phyloP scores from a whole-genome alignment of 345 rosid species.

The Cardiospermum halicacabum region DNA sequence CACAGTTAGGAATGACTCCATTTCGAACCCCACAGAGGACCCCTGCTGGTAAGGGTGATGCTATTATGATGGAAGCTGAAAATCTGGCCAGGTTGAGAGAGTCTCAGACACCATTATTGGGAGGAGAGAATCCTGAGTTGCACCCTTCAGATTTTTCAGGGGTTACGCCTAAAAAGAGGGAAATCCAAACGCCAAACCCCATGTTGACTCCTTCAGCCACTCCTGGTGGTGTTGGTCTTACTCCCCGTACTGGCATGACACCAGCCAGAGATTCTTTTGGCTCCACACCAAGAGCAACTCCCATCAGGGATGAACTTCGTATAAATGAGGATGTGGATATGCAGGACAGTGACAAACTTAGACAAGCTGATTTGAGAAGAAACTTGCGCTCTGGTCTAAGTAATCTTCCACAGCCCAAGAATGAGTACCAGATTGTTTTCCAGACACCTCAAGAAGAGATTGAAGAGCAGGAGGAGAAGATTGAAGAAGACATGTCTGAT shows the following conservation, averaged over 20 bases:
- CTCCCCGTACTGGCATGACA: conserved; percentile 92
- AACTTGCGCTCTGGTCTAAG: conserved; percentile 72
- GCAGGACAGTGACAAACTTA: conserved; percentile 64
- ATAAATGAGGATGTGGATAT: conserved; percentile 91
- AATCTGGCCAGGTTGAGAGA: conserved; percentile 93
- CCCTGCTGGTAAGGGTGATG: conserved; percentile 95
- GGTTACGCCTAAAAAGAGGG: conserved; percentile 87
- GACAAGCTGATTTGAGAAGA: conserved; percentile 75
- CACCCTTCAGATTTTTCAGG: conserved; percentile 99
- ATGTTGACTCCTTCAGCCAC: conserved; percentile 91
- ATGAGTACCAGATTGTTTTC: conserved; percentile 87
- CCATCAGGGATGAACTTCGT: conserved; percentile 93
- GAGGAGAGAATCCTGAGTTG: conserved; percentile 97
- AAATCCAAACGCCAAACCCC: conserved; percentile 89
- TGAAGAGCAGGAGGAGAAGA: conserved; percentile 88
- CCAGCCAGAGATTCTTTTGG: conserved; percentile 88
- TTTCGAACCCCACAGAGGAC: conserved; percentile 93
- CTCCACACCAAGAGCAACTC: conserved; percentile 91
- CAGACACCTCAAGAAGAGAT: conserved; percentile 74
- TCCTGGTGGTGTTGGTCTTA: conserved; percentile 71
- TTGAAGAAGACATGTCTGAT: conserved; percentile 99
- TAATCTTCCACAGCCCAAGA: conserved; percentile 88
- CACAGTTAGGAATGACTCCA: conserved; percentile 84
- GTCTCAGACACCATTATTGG: conserved; percentile 94
- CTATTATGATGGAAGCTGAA: conserved; percentile 99